phyloP scores from a whole-genome alignment of 352 stramenopile species.

The Thalassiosira pacifica region DNA sequence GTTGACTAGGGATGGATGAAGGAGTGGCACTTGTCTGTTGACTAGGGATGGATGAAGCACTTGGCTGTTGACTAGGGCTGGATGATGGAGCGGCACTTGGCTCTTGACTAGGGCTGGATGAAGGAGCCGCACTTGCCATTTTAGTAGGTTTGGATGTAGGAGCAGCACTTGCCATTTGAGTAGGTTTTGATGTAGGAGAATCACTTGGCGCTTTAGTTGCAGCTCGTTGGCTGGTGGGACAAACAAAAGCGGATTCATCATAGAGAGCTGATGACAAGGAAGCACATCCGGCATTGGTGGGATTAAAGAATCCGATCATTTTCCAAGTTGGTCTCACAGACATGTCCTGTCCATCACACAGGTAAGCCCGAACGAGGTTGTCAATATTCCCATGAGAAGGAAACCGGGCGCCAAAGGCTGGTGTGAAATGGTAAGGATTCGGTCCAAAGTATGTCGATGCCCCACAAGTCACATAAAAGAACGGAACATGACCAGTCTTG shows the following conservation, averaged over 20 bases:
- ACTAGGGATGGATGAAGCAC: too few relatives aligned
- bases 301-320: conserved; percentile 34
- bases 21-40: too few relatives aligned
- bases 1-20: too few relatives aligned
- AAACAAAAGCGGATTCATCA: conserved; percentile 9
- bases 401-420: conserved; percentile 2
- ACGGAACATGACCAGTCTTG: background rate
- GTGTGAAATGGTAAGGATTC: conserved; percentile 32
- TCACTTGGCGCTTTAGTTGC: too few relatives aligned
- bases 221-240: background rate
- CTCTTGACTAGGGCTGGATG: too few relatives aligned
- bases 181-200: too few relatives aligned
- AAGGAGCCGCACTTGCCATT: too few relatives aligned
- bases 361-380: conserved; percentile 24
- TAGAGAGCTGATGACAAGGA: conserved; percentile 14
- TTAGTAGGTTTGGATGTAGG: too few relatives aligned
- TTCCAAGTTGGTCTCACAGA: conserved; percentile 26
- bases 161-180: too few relatives aligned
- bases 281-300: background rate
- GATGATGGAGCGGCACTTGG: too few relatives aligned
- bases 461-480: conserved; percentile 37
- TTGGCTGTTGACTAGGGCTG: too few relatives aligned
- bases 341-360: conserved; percentile 13
- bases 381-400: conserved; percentile 2
- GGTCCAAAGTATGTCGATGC: conserved; percentile 23